Percentiles rank a stretch among this genome's conserved stretches.
Conservation (phyloP, 441 rosid genomes). For the Biscutella auriculata region DNA sequence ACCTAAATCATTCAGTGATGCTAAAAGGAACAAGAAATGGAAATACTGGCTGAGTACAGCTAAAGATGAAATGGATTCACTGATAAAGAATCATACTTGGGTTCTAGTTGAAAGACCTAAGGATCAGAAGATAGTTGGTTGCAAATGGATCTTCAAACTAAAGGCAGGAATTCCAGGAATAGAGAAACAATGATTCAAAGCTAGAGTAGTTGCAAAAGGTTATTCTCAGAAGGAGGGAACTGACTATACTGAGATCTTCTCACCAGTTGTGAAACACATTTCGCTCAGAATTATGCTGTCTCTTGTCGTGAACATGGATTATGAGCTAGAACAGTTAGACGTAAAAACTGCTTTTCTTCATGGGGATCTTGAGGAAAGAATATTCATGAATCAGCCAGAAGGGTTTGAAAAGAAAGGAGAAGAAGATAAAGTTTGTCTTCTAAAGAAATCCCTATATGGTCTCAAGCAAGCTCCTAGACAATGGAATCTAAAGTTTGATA, state of each 20-base stretch:
- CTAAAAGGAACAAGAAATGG: background rate
- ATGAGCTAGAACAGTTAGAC: background rate
- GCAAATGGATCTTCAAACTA: background rate
- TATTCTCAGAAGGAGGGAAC: background rate
- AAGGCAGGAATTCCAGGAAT: background rate
- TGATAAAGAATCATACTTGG: background rate
- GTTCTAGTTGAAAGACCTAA: background rate
- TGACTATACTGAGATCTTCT: background rate
- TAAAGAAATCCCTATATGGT: background rate
- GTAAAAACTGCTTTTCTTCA: background rate
- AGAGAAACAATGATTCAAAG: background rate
- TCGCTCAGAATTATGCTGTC: background rate
- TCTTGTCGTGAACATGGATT: background rate
- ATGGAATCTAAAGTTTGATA: background rate
- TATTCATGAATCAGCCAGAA: background rate
- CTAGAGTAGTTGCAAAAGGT: background rate
- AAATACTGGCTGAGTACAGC: background rate
- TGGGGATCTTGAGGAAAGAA: background rate
- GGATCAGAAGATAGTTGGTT: background rate
- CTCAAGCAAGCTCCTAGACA: background rate
- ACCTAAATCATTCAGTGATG: background rate
- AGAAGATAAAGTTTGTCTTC: background rate
- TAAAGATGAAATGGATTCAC: background rate
- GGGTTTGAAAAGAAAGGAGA: background rate
- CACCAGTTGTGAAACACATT: background rate